Percentiles rank a stretch among this genome's conserved stretches.
These are phyloP conservation scores for Colletotrichum sp. DNA, from an alignment of 2,329 filamentous ascomycete genomes.

Conservation along the genomic window DNA sequence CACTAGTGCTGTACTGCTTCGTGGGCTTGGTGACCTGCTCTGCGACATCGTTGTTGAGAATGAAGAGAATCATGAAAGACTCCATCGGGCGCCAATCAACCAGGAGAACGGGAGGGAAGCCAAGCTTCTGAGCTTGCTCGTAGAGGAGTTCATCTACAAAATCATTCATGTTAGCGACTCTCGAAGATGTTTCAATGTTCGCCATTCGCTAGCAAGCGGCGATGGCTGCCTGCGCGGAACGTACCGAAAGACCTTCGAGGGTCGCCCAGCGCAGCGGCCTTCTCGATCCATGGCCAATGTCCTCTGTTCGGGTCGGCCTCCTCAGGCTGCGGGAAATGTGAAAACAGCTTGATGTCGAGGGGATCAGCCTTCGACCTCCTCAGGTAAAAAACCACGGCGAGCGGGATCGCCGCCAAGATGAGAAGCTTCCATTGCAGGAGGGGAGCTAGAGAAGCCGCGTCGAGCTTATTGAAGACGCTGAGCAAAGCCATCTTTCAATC, in stretches of 20 bases:
- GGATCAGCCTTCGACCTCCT: not conserved
- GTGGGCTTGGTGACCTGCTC: conserved; percentile 11
- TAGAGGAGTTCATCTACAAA: conserved; percentile 8
- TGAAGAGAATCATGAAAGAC: conserved; percentile 5
- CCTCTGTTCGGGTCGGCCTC: conserved; percentile 10
- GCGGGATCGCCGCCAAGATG: not conserved
- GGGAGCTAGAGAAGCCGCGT: not conserved
- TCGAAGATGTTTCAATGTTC: not conserved
- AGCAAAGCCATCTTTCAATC: not conserved
- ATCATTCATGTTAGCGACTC: not conserved
- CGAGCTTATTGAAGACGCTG: not conserved
- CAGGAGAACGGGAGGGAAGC: conserved; percentile 1
- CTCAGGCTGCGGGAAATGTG: conserved; percentile 8
- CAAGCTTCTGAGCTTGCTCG: conserved; percentile 8
- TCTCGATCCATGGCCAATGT: conserved; percentile 18
- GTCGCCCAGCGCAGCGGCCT: conserved; percentile 1
- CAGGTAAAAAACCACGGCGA: not conserved
- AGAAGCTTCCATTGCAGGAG: conserved; percentile 6
- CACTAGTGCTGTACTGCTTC: conserved; percentile 14
- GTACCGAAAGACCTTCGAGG: conserved; percentile 12
- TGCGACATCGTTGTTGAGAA: conserved; percentile 16
- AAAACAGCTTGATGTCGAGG: conserved; percentile 4
- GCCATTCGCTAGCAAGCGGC: not conserved
- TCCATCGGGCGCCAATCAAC: conserved; percentile 13
- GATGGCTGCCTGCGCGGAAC: not conserved